Conservation (phyloP, 257 asterid genomes). For the Ilex aquifolium region DNA sequence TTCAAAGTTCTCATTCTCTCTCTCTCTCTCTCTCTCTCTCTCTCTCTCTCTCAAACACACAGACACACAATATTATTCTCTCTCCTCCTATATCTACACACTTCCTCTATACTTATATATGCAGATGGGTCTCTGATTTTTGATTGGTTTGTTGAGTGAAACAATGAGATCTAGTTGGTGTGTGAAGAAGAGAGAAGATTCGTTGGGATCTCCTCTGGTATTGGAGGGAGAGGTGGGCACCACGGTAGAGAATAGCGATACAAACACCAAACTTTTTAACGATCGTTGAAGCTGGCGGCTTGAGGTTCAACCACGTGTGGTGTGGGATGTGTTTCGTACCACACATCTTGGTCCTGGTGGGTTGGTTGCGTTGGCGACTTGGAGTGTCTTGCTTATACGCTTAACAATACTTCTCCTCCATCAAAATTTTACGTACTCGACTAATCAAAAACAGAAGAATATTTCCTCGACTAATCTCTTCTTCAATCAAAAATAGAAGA, state of each 20-base stretch:
- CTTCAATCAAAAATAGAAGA: too few relatives aligned
- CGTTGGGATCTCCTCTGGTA: slow-evolving; percentile 48
- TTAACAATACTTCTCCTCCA: too few relatives aligned
- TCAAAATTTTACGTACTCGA: too few relatives aligned
- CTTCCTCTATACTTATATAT: too few relatives aligned
- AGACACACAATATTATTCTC: too few relatives aligned
- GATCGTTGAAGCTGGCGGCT: slow-evolving; percentile 30
- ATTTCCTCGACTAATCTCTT: too few relatives aligned
- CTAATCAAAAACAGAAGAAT: too few relatives aligned
- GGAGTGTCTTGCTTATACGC: slow-evolving; percentile 3
- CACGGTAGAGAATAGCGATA: slow-evolving; percentile 9
- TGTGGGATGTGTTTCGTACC: slow-evolving; percentile 29
- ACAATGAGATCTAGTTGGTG: background rate
- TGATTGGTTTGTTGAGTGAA: background rate
- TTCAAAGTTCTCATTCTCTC: slow-evolving; percentile 62
- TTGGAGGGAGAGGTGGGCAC: slow-evolving; percentile 31
- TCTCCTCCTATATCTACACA: too few relatives aligned
- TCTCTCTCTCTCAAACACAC: too few relatives aligned
- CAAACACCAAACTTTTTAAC: slow-evolving; percentile 16
- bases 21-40: background rate
- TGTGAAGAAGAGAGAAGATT: slow-evolving; percentile 41
- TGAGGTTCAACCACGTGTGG: slow-evolving; percentile 27
- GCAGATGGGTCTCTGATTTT: too few relatives aligned
- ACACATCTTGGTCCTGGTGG: slow-evolving; percentile 22
- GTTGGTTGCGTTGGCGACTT: slow-evolving; percentile 21